These are phyloP conservation scores for Naematelia aurantialba DNA, from an alignment of 768 basidiomycete genomes.

Conservation along the genomic window DNA sequence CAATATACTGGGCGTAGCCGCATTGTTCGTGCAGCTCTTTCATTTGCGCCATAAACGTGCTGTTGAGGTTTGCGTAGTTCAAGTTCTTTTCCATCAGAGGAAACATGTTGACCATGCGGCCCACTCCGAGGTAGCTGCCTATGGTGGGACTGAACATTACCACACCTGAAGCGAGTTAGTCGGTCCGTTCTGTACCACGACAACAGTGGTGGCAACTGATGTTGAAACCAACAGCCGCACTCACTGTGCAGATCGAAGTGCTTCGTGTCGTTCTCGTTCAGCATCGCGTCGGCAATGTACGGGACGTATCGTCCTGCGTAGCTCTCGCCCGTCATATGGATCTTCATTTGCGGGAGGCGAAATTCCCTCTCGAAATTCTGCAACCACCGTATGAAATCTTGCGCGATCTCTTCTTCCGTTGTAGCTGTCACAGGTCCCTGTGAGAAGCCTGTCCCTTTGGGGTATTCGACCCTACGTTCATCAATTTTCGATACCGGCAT, in stretches of 20 bases:
- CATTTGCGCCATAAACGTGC: constrained; percentile 5
- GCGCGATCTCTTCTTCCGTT: constrained; percentile 10
- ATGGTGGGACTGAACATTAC: not conserved
- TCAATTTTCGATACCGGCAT: not conserved
- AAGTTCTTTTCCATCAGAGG: too few species aligned
- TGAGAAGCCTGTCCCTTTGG: constrained; percentile 7
- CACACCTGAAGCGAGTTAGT: constrained; percentile 1
- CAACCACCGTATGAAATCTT: constrained; percentile 11
- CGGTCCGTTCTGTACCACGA: too few species aligned
- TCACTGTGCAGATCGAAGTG: constrained; percentile 5
- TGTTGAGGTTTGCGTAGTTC: constrained; percentile 13
- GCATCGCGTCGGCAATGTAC: constrained; percentile 2
- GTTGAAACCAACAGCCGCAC: too few species aligned
- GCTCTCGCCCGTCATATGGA: constrained; percentile 6
- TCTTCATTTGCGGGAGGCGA: constrained; percentile 2
- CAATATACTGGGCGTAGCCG: constrained; percentile 8
- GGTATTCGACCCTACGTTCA: constrained; percentile 7
- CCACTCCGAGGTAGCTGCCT: too few species aligned
- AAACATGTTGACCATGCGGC: too few species aligned
- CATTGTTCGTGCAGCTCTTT: constrained; percentile 4
- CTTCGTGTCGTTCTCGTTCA: constrained; percentile 2
- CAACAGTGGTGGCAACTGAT: too few species aligned
- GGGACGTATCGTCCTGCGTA: constrained; percentile 11
- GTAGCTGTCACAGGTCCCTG: constrained; percentile 4
- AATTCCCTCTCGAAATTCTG: constrained; percentile 6